Percentiles rank a stretch among this genome's conserved stretches.
phyloP scores from a whole-genome alignment of 352 stramenopile genomes.

The Pythium sukuiense region DNA sequence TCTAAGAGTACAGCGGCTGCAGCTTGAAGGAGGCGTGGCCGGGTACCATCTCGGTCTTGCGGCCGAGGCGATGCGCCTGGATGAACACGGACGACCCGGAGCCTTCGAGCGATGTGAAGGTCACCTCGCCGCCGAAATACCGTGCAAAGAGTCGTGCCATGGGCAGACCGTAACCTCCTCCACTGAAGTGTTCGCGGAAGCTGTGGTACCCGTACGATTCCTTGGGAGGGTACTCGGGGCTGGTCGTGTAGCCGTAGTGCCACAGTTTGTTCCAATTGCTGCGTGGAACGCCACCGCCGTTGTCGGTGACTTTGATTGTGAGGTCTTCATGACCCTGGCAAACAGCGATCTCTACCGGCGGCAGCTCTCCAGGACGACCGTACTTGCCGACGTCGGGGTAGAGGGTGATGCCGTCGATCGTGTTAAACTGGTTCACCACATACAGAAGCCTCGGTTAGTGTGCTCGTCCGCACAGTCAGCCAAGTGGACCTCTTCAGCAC shows the following conservation, averaged over 20 bases:
- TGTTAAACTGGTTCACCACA: conserved; percentile 7
- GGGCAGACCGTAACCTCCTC: conserved; percentile 95
- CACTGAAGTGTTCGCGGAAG: conserved; percentile 89
- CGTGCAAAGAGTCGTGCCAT: conserved; percentile 92
- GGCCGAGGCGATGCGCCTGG: conserved; percentile 74
- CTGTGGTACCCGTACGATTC: conserved; percentile 69
- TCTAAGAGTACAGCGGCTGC: conserved; percentile 29
- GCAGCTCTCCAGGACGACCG: conserved; percentile 53
- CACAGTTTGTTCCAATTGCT: conserved; percentile 97
- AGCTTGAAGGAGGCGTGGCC: conserved; percentile 46
- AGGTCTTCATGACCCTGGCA: conserved; percentile 95
- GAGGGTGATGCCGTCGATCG: conserved; percentile 53
- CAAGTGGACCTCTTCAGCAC: conserved; percentile 1
- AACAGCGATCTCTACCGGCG: conserved; percentile 97
- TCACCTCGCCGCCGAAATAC: conserved; percentile 99
- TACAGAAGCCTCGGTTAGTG: conserved; percentile 43
- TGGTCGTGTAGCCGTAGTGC: conserved; percentile 99
- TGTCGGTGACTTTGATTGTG: conserved; percentile 98
- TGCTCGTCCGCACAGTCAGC: conserved; percentile 4
- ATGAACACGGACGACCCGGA: conserved; percentile 95
- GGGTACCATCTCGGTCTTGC: conserved; percentile 71
- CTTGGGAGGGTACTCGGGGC: conserved; percentile 53
- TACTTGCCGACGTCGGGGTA: conserved; percentile 81
- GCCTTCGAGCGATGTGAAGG: conserved; percentile 98
- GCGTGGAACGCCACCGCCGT: conserved; percentile 96